phyloP scores from a whole-genome alignment of 1,139 yeast genomes.

The Arxiozyma bovina region DNA sequence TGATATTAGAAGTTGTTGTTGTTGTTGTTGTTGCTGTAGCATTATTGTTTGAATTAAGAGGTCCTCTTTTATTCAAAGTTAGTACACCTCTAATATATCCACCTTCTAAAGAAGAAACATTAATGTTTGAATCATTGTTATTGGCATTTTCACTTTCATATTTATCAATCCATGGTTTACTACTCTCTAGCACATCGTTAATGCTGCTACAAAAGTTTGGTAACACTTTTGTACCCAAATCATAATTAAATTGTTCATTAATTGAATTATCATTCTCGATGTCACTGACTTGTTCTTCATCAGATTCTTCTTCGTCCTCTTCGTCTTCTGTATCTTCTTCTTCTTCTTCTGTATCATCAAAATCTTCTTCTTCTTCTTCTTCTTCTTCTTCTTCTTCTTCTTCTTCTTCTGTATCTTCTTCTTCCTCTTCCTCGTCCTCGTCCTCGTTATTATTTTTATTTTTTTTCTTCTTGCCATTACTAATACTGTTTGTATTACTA shows the following conservation, averaged over 20 bases:
- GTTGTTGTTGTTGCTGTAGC: too few relatives aligned
- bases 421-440: constrained; percentile 29
- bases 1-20: neutral
- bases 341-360: constrained; percentile 23
- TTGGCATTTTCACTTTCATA: constrained; percentile 10
- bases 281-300: constrained; percentile 33
- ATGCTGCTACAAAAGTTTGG: constrained; percentile 27
- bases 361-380: constrained; percentile 43
- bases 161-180: constrained; percentile 24
- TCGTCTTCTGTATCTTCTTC: constrained; percentile 25
- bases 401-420: constrained; percentile 26
- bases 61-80: constrained; percentile 13
- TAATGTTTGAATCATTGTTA: neutral
- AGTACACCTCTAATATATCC: constrained; percentile 25
- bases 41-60: neutral
- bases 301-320: constrained; percentile 30
- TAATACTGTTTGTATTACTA: neutral
- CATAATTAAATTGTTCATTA: constrained; percentile 28
- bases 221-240: constrained; percentile 28
- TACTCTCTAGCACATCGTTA: constrained; percentile 24
- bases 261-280: constrained; percentile 34
- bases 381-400: constrained; percentile 34
- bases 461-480: constrained; percentile 23
- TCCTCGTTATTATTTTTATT: constrained; percentile 37
- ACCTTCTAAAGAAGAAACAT: constrained; percentile 10